These are phyloP conservation scores for Onygenales sp. DNA, from an alignment of 2,329 filamentous ascomycete species.

Conservation along the genomic window DNA sequence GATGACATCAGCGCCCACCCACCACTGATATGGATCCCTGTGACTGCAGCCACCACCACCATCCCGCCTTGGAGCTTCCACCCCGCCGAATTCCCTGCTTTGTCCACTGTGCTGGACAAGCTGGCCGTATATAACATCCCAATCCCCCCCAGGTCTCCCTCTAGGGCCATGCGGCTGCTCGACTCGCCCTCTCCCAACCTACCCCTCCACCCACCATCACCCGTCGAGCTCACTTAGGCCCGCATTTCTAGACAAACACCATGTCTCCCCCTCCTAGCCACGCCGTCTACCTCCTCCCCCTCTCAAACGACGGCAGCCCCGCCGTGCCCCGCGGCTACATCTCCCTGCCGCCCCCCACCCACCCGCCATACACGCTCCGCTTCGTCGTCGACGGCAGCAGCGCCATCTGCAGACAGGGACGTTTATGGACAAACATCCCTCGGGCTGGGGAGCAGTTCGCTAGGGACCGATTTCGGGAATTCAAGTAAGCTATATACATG, in stretches of 20 bases:
- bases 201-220: too few relatives aligned
- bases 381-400: slow-evolving; percentile 92
- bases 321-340: slow-evolving; percentile 84
- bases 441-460: slow-evolving; percentile 64
- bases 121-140: too few relatives aligned
- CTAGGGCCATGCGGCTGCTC: too few relatives aligned
- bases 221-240: too few relatives aligned
- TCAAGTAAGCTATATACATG: slow-evolving; percentile 55
- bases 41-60: too few relatives aligned
- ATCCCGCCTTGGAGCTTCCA: too few relatives aligned
- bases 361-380: slow-evolving; percentile 65
- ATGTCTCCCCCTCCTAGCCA: neutral
- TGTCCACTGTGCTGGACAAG: too few relatives aligned
- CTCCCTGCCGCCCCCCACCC: slow-evolving; percentile 69
- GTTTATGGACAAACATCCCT: slow-evolving; percentile 93
- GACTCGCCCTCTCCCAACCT: too few relatives aligned
- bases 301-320: slow-evolving; percentile 89
- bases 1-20: too few relatives aligned
- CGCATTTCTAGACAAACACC: neutral
- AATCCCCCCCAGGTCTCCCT: too few relatives aligned
- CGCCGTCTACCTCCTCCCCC: slow-evolving; percentile 69
- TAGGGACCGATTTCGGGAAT: slow-evolving; percentile 72
- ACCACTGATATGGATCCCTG: too few relatives aligned
- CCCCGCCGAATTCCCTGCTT: too few relatives aligned
- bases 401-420: slow-evolving; percentile 89